Evolutionary conservation across 2,329 filamentous ascomycete species (phyloP).

Genomic region (Alternaria sp.): DNA sequence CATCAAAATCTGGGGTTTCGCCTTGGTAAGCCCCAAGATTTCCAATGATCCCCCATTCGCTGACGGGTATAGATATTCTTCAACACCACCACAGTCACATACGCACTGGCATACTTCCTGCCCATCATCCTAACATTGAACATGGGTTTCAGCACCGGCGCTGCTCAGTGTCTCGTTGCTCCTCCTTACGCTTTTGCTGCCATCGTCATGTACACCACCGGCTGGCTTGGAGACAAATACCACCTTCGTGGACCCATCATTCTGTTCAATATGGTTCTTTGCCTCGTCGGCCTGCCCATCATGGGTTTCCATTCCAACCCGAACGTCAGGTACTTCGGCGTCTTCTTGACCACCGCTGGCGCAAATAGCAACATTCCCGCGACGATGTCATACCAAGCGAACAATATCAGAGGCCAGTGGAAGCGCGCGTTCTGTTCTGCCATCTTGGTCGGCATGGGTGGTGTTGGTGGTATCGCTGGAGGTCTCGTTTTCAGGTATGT

Average conservation of each 20-base stretch:
- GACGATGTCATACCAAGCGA: constrained; percentile 80
- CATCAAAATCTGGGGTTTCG: constrained; percentile 63
- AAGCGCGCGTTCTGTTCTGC: constrained; percentile 82
- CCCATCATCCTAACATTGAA: constrained; percentile 71
- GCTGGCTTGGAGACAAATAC: constrained; percentile 71
- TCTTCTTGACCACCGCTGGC: constrained; percentile 78
- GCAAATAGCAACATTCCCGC: constrained; percentile 79
- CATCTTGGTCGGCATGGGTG: constrained; percentile 76
- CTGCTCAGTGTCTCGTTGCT: constrained; percentile 73
- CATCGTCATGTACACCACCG: constrained; percentile 58
- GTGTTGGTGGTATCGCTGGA: constrained; percentile 79
- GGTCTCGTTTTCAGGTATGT: constrained; percentile 68
- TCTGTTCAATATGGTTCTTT: constrained; percentile 58
- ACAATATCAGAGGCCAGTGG: constrained; percentile 89
- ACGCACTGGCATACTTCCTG: constrained; percentile 79
- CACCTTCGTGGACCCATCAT: constrained; percentile 61
- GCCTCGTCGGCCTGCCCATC: constrained; percentile 72
- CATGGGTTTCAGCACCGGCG: constrained; percentile 69
- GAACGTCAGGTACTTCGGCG: constrained; percentile 71
- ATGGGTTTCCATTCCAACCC: constrained; percentile 69
- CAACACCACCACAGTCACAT: constrained; percentile 73
- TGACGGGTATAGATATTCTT: constrained; percentile 54
- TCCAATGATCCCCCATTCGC: not conserved
- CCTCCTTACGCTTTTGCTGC: constrained; percentile 47
- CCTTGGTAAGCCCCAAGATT: constrained; percentile 38